Evolutionary conservation across 305 asterid genomes (phyloP).

Genomic region (Fraxinus velutina): DNA sequence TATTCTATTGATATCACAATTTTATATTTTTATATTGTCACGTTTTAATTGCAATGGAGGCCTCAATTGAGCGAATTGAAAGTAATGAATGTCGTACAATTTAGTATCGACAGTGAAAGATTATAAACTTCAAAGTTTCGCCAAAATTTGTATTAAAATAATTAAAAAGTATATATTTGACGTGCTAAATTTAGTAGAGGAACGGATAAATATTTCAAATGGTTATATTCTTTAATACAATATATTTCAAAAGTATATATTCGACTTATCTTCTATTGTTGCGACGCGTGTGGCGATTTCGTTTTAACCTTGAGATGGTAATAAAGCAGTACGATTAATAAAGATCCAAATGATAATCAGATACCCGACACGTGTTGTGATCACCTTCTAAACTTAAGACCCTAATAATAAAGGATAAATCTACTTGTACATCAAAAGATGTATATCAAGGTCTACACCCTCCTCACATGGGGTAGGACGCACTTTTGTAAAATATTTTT

Average conservation of each 20-base stretch:
- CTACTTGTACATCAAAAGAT: too few species aligned
- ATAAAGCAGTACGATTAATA: not conserved
- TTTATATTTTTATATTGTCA: too few species aligned
- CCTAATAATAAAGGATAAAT: not conserved
- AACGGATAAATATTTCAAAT: not conserved
- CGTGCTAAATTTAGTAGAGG: not conserved
- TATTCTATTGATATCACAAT: too few species aligned
- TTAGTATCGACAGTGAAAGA: not conserved
- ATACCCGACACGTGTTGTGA: not conserved
- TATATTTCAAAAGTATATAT: too few species aligned
- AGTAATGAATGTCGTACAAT: not conserved
- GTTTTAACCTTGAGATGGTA: not conserved
- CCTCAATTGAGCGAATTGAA: not conserved
- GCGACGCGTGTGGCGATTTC: not conserved
- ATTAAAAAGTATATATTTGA: too few species aligned
- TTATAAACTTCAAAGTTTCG: not conserved
- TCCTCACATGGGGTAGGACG: too few species aligned
- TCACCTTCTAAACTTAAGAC: not conserved
- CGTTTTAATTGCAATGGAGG: not conserved
- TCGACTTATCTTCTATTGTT: not conserved
- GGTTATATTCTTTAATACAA: not conserved
- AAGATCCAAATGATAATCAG: not conserved
- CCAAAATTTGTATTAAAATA: not conserved
- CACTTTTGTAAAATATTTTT: too few species aligned
- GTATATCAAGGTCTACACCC: too few species aligned